Evolutionary conservation across 176 grass and related monocot species (phyloP).

Genomic region (Eragrostis curvula): DNA sequence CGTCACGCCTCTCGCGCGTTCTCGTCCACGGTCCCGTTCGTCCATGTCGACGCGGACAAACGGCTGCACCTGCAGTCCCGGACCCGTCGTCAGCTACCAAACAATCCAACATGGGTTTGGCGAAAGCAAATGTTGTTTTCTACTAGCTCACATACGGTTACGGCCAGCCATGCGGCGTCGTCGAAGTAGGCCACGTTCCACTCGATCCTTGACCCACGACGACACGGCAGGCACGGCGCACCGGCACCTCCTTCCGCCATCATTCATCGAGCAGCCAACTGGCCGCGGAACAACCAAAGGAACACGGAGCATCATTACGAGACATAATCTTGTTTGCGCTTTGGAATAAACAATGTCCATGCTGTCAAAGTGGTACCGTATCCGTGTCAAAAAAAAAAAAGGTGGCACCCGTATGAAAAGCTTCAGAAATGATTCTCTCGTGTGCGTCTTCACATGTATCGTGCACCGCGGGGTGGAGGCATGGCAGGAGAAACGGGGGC

Average conservation of each 20-base stretch:
- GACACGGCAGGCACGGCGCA: background rate
- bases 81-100: background rate
- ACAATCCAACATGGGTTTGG: conserved; percentile 19
- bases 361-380: background rate
- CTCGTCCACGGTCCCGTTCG: background rate
- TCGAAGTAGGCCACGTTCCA: conserved; percentile 14
- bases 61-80: background rate
- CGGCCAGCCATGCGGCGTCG: background rate
- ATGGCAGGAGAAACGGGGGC: background rate
- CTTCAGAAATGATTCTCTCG: background rate
- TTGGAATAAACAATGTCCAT: background rate
- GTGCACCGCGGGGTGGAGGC: background rate
- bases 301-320: conserved; percentile 6
- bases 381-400: background rate
- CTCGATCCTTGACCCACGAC: background rate
- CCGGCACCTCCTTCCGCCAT: background rate
- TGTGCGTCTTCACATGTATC: background rate
- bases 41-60: conserved; percentile 39
- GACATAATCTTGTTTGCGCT: background rate
- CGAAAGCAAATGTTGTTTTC: conserved; percentile 11
- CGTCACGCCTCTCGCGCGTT: background rate
- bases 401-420: no score
- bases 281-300: background rate
- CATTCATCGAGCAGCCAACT: background rate
- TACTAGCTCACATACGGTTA: background rate